Percentiles rank a stretch among this genome's conserved stretches.
Conservation (phyloP, 2,329 filamentous ascomycete genomes). For the Didymosphaeria variabile region DNA sequence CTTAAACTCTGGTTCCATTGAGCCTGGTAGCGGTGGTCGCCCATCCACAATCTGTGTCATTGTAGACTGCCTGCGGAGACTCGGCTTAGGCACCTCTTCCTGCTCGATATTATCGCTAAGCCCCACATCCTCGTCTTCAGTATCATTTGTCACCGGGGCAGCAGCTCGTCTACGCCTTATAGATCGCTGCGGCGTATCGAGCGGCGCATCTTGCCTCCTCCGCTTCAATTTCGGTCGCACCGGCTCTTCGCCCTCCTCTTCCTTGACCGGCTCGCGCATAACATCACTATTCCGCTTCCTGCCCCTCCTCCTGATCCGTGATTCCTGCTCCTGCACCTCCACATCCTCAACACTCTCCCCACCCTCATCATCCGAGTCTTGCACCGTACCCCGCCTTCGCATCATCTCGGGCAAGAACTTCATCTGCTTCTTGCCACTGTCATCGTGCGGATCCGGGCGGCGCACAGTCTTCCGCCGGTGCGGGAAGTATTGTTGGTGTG, state of each 20-base stretch:
- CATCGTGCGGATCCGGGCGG: constrained; percentile 22
- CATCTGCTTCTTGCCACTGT: constrained; percentile 40
- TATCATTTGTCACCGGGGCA: constrained; percentile 10
- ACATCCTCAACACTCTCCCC: constrained; percentile 17
- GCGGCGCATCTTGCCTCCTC: constrained; percentile 21
- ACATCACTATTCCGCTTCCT: constrained; percentile 30
- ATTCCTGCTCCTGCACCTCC: constrained; percentile 12
- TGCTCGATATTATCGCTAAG: constrained; percentile 12
- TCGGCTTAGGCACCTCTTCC: constrained; percentile 16
- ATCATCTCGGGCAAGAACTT: constrained; percentile 41
- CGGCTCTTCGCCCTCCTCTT: constrained; percentile 19
- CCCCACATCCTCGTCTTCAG: constrained; percentile 2
- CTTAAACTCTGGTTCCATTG: constrained; percentile 36
- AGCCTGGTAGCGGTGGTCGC: constrained; percentile 28
- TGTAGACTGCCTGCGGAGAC: constrained; percentile 42
- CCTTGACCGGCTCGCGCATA: constrained; percentile 4
- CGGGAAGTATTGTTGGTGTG: constrained; percentile 42
- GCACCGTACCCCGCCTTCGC: constrained; percentile 21
- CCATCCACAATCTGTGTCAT: constrained; percentile 47
- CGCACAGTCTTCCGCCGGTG: constrained; percentile 40
- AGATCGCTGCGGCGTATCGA: constrained; percentile 1
- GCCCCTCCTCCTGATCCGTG: constrained; percentile 16
- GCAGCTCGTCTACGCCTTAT: constrained; percentile 10
- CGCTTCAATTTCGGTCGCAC: constrained; percentile 29
- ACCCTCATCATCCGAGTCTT: constrained; percentile 25